phyloP scores from a whole-genome alignment of 176 grass and related monocot genomes.

The Themeda triandra region DNA sequence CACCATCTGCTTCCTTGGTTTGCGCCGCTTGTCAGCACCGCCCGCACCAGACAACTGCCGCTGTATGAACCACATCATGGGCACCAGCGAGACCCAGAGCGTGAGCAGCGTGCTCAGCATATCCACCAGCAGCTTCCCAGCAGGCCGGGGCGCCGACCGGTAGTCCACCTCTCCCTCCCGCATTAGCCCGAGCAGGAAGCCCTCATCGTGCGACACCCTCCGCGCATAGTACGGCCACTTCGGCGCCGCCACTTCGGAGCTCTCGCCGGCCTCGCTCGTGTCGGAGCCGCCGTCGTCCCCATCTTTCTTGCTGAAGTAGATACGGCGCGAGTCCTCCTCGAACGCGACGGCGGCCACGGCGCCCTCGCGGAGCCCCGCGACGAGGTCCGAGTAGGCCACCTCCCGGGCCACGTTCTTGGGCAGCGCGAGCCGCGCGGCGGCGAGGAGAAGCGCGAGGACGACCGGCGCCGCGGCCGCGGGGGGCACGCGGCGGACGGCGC shows the following conservation, averaged over 20 bases:
- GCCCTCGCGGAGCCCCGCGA: constrained; percentile 55
- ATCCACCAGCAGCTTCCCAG: constrained; percentile 51
- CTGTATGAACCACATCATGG: constrained; percentile 93
- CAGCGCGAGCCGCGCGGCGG: constrained; percentile 42
- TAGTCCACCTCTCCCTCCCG: constrained; percentile 67
- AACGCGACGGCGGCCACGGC: constrained; percentile 51
- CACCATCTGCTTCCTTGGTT: constrained; percentile 48
- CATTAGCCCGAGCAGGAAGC: constrained; percentile 78
- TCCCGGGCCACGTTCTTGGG: constrained; percentile 53
- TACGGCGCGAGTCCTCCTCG: constrained; percentile 84
- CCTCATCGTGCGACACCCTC: constrained; percentile 80
- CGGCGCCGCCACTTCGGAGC: not conserved
- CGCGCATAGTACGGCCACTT: constrained; percentile 69
- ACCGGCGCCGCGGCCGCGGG: constrained; percentile 34
- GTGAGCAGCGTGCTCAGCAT: constrained; percentile 69
- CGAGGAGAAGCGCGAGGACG: constrained; percentile 41
- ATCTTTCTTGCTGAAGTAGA: constrained; percentile 58
- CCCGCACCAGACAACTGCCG: constrained; percentile 63
- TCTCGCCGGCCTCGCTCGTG: constrained; percentile 11
- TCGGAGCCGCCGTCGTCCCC: constrained; percentile 8
- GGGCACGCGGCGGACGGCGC: constrained; percentile 33
- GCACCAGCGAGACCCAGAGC: constrained; percentile 78
- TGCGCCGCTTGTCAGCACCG: constrained; percentile 39
- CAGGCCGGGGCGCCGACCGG: constrained; percentile 61
- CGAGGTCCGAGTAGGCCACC: constrained; percentile 79